Conservation (phyloP, 2,329 filamentous ascomycete species). For the Colletotrichum sp. region DNA sequence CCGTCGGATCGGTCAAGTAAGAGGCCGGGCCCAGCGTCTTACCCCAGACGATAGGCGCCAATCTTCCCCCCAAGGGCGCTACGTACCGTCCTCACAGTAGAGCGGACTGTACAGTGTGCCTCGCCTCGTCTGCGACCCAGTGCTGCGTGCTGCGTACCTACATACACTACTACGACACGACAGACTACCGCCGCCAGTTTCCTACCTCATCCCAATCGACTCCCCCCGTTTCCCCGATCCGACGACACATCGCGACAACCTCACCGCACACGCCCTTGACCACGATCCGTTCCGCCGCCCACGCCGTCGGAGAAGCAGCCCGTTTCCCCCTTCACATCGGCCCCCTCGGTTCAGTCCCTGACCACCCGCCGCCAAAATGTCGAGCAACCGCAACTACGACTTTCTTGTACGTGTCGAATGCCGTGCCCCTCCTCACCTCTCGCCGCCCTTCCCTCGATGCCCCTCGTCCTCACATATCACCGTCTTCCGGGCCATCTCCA, state of each 20-base stretch:
- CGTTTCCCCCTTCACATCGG: background rate
- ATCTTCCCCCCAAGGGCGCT: background rate
- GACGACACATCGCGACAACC: conserved; percentile 17
- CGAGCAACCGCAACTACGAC: conserved; percentile 98
- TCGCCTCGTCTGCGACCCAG: conserved; percentile 11
- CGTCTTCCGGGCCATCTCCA: background rate
- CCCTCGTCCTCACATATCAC: background rate
- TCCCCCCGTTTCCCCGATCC: conserved; percentile 4
- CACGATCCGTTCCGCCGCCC: background rate
- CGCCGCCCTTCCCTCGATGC: background rate
- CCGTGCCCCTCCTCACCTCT: conserved; percentile 24
- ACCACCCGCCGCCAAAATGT: conserved; percentile 66
- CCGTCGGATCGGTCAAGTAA: conserved; percentile 8
- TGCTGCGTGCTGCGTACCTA: conserved; percentile 2
- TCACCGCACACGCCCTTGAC: background rate
- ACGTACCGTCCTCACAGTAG: conserved; percentile 11
- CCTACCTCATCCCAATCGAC: conserved; percentile 5
- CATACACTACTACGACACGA: background rate
- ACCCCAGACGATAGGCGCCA: conserved; percentile 16
- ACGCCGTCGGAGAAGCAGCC: background rate
- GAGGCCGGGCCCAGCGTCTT: conserved; percentile 7
- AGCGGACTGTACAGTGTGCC: conserved; percentile 15
- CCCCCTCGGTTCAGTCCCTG: conserved; percentile 17
- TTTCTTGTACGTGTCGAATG: conserved; percentile 77
- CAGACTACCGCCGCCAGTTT: conserved; percentile 1